Conservation (phyloP, 495 filamentous ascomycete species). For the Chaetomidium leptoderma region DNA sequence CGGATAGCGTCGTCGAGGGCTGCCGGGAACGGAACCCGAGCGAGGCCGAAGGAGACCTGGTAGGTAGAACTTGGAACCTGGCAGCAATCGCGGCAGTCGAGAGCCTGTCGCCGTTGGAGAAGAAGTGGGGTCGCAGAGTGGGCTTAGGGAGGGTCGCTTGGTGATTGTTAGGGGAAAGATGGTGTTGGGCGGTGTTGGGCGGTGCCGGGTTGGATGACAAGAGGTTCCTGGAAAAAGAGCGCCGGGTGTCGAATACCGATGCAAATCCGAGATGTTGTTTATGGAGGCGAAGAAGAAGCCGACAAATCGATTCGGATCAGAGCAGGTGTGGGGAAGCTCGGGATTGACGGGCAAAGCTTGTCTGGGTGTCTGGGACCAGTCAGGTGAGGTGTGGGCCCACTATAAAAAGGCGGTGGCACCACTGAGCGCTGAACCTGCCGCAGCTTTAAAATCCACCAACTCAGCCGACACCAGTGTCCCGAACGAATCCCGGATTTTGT, state of each 20-base stretch:
- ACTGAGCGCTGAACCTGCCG: not conserved
- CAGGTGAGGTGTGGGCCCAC: not conserved
- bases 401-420: not conserved
- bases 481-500: not conserved
- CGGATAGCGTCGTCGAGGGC: not conserved
- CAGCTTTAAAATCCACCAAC: too few species aligned
- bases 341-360: slow-evolving; percentile 17
- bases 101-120: not conserved
- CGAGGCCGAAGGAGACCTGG: slow-evolving; percentile 20
- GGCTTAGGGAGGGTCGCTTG: not conserved
- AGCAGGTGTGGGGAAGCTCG: slow-evolving; percentile 24
- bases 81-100: not conserved
- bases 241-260: slow-evolving; percentile 31
- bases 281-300: slow-evolving; percentile 24
- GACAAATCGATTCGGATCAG: slow-evolving; percentile 11
- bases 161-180: not conserved
- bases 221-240: not conserved
- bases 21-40: slow-evolving; percentile 9
- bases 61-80: too few species aligned
- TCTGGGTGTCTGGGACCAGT: not conserved
- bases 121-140: not conserved
- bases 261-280: slow-evolving; percentile 30
- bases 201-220: not conserved
- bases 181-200: not conserved
- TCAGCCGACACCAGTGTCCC: too few species aligned